Evolutionary conservation across 768 basidiomycete species (phyloP), one percentile per base, ranked within the genome.

Genomic region (Suillus cothurnatus): DNA sequence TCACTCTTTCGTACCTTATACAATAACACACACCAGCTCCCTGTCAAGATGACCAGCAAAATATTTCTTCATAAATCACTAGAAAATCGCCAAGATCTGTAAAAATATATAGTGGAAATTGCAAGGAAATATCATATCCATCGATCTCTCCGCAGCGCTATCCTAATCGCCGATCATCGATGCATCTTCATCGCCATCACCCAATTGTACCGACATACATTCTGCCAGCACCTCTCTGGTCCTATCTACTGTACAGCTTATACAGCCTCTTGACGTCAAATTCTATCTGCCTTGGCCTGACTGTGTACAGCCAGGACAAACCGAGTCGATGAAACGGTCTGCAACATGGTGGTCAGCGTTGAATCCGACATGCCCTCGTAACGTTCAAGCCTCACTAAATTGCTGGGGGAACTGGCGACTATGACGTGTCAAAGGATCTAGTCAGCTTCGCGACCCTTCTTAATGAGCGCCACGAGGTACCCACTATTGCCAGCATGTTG

Each of bases 401-500:
- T 85, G 84, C 73, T 90, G 80, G 43, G 91, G 91, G 75, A 88
- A 92, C 73, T 87, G 86, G 64, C 86, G 88, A 75, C 90, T 92
- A 66, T 28, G 50, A 50, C 14, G 41, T 60, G 17, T 61, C 62
- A 66, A 68, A 43, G 64, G 62, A 56, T 68, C 66, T 64, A 47
- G 67, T 71, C 59, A 79, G 78, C 52, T 64, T 55, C 49, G 65
- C 67, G 28, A 71, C 45, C 60, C 45, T n/a, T 47, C 43, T 23
- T 60, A 45, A 69, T 9, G 39, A 63, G 61, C 56, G 67, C 43
- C 56, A 68, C 57, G 64, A 59, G 61, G 60, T 65, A 76, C 90
- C 79, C 74, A 92, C 91, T 90, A 90, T 76, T 91, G 89, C 91
- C 91, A 92, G 72, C 91, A 92, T 31, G 86, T 87, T 31, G 72